These are phyloP conservation scores for Backusella psychrophila DNA, from an alignment of 192 early-diverging fungal genomes.

Conservation along the genomic window DNA sequence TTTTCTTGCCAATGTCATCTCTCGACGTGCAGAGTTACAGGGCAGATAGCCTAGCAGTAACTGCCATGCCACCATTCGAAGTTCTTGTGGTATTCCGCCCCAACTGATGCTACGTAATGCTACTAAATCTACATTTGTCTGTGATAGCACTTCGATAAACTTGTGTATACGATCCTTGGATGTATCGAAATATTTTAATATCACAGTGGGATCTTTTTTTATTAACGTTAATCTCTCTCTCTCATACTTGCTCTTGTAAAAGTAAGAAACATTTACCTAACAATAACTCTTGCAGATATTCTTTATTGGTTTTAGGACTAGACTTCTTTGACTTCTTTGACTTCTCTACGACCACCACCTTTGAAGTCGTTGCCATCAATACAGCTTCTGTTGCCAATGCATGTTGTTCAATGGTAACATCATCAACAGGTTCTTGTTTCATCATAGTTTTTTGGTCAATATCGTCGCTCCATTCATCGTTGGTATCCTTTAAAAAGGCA, in stretches of 20 bases:
- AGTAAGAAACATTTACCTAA: background rate
- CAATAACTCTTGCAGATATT: slow-evolving; percentile 13
- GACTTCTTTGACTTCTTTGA: slow-evolving; percentile 12
- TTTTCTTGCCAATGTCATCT: slow-evolving; percentile 81
- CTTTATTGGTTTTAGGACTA: slow-evolving; percentile 7
- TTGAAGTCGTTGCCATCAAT: background rate
- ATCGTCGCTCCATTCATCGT: slow-evolving; percentile 45
- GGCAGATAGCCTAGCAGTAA: slow-evolving; percentile 93
- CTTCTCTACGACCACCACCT: background rate
- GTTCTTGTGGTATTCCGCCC: slow-evolving; percentile 88
- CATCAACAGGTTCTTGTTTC: background rate
- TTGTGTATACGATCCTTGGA: slow-evolving; percentile 37
- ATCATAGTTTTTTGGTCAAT: background rate
- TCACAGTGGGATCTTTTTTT: background rate
- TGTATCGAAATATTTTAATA: slow-evolving; percentile 5
- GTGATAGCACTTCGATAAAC: slow-evolving; percentile 48
- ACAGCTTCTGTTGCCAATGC: background rate
- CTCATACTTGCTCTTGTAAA: background rate
- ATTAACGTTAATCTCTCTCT: background rate
- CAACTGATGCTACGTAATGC: slow-evolving; percentile 85
- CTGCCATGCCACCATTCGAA: slow-evolving; percentile 90
- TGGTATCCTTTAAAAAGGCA: slow-evolving; percentile 40
- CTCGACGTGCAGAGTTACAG: slow-evolving; percentile 80
- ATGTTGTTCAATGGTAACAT: background rate
- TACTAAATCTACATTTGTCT: slow-evolving; percentile 68